Evolutionary conservation across 768 basidiomycete genomes (phyloP), one percentile per base, ranked within the genome.

Genomic region (Kwoniella bestiolae): DNA sequence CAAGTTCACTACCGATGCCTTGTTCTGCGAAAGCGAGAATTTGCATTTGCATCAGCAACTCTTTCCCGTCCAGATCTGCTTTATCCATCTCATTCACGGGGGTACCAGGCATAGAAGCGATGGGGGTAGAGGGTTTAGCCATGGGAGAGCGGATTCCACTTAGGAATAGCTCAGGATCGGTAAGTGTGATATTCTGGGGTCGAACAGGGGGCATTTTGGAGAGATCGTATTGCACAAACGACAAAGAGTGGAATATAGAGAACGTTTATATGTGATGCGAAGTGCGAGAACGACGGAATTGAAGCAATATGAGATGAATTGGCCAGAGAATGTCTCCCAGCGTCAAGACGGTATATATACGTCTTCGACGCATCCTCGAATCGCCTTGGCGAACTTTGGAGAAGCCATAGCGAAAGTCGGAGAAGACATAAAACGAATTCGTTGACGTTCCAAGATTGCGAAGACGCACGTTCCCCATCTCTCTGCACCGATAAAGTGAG

Each of bases 1-100:
- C 79, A 7, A 82, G 77, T 66, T 81, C 81, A 47, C 67, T 72
- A 12, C 78, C 75, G 60, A 82, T 77, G 18, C 79, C 79, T 58
- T 74, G 71, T 65, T 80, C 79, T 80, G 76, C 71, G 67, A 79
- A 80, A 51, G 73, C 73, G 53, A 70, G 34, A n/a, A 73, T 61
- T 59, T 71, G 72, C 57, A 78, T 67, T 57, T 76, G 64, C 60
- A 78, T 80, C 75, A 79, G 74, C 69, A 77, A 63, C 26, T 70
- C 45, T 31, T 74, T 44, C 14, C 49, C 28, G 49, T 69, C 41
- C 8, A 44, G 28, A 47, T 14, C n/a, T 7, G 23, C 1, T 8
- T 21, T 18, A 49, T 7, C 28, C 16, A 12, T 21, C 18, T 56
- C 62, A 21, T 38, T 18, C 14, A 47, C 38, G 7, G 57, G 66